Evolutionary conservation across 2,329 filamentous ascomycete genomes (phyloP).

Genomic region (Fusarium sp.): DNA sequence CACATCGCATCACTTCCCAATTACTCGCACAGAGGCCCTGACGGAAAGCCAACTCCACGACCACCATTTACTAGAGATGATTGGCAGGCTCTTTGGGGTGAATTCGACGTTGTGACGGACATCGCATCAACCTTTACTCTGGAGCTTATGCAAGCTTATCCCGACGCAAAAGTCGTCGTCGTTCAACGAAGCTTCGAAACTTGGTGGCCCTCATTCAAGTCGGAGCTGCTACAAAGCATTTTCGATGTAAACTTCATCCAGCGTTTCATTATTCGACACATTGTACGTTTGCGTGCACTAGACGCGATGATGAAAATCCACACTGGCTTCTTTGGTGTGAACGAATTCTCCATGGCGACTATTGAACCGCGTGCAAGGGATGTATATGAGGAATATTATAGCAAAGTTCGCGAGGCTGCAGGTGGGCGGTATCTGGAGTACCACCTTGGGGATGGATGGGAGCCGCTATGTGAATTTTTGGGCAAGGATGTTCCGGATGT

Average conservation of each 20-base stretch:
- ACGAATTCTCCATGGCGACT: neutral
- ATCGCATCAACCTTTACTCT: neutral
- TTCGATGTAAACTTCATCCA: neutral
- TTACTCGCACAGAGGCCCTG: neutral
- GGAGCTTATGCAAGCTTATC: slow-evolving; percentile 16
- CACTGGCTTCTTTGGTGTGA: neutral
- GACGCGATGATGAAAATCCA: slow-evolving; percentile 13
- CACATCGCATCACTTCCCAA: neutral
- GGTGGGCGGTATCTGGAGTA: slow-evolving; percentile 7
- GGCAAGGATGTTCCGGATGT: slow-evolving; percentile 11
- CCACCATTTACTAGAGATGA: neutral
- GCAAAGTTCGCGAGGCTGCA: neutral
- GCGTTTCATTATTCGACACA: neutral
- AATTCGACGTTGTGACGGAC: slow-evolving; percentile 15
- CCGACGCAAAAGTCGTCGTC: slow-evolving; percentile 11
- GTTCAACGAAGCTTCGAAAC: neutral
- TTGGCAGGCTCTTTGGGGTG: slow-evolving; percentile 11
- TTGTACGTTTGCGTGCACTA: neutral
- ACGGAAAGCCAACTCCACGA: neutral
- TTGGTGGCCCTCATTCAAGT: slow-evolving; percentile 12
- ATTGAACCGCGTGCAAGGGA: neutral
- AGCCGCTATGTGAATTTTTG: slow-evolving; percentile 15
- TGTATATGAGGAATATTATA: slow-evolving; percentile 1
- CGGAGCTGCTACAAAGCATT: neutral
- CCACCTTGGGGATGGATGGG: slow-evolving; percentile 11